Base-by-base conservation (phyloP, 257 asterid genomes). In the Nicotiana noctiflora region DNA sequence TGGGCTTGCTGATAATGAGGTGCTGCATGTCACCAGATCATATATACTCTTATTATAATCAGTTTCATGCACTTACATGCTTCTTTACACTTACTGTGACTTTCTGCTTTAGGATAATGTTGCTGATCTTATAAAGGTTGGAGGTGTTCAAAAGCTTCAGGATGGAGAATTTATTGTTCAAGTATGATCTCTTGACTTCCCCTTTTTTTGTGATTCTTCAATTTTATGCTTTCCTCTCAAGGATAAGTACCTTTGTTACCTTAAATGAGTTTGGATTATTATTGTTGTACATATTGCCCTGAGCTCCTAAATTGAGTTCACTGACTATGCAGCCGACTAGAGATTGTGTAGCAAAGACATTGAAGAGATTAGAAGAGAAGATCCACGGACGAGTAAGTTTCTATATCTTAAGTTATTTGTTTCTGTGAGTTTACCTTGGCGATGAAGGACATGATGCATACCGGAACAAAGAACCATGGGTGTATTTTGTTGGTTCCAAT, bases 1-100 rank as follows among this genome's bases (percentile, higher is more conserved):
- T 63, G 99, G 99, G 64, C 99, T 96, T 85, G 98, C 99, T 31
- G 99, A 96, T 86, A 96, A 96, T 81, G 99, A 96, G 97, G 99
- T 93, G 82, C 40, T 80, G 59, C 57, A 56, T 37, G 44, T 27
- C 29, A 19, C 11, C 74, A 51, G 62, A 55, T 79, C 57, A 27
- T 75, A 52, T 65, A 72, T 76, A 11, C 44, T 34, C 72, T 68
- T 64, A 19, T 55, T 55, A 31, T 1, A 56, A 31, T 74, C 29
- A 63, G 57, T 37, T 88, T 60, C 64, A 32, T 59, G 31, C 67
- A 53, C 29, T 23, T 83, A 17, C 44, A 53, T 72, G 49, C 57
- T 56, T 51, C 75, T 68, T 52, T 49, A 46, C 65, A 64, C 65
- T 79, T 79, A 37, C 75, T 79, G 76, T 70, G 60, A 14, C 79